phyloP scores from a whole-genome alignment of 768 basidiomycete species.

The Psilocybe sp. region DNA sequence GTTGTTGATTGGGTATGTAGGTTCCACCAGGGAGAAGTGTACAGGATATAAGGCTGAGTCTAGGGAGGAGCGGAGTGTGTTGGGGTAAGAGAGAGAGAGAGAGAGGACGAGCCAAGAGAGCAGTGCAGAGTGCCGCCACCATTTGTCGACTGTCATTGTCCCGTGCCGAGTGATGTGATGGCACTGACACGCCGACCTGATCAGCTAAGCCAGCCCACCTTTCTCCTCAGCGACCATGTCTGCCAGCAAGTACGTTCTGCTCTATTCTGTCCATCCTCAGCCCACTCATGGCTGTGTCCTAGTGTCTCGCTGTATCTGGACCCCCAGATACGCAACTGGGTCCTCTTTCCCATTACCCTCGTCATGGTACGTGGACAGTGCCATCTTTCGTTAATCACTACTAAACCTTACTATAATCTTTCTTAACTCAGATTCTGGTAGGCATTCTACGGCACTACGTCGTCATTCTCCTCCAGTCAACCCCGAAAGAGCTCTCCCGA shows the following conservation, averaged over 20 bases:
- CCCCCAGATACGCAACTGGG: conserved; percentile 93
- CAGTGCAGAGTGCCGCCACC: conserved; percentile 12
- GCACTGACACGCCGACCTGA: too few species aligned
- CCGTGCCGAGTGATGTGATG: not conserved
- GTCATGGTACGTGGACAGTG: conserved; percentile 72
- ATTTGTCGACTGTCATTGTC: conserved; percentile 7
- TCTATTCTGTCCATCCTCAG: not conserved
- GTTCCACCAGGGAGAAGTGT: conserved; percentile 28
- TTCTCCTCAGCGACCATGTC: conserved; percentile 23
- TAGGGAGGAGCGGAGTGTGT: conserved; percentile 6
- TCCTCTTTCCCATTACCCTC: conserved; percentile 93
- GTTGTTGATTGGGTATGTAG: conserved; percentile 6
- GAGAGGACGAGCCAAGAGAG: conserved; percentile 12
- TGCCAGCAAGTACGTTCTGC: conserved; percentile 37
- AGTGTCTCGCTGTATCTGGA: conserved; percentile 73
- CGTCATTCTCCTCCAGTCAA: conserved; percentile 76
- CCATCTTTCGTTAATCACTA: not conserved
- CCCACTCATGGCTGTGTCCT: conserved; percentile 3
- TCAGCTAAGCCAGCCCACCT: not conserved
- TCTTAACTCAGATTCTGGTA: conserved; percentile 68
- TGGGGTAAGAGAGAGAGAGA: conserved; percentile 2
- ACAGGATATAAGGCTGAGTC: not conserved
- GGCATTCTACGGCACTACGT: conserved; percentile 93
- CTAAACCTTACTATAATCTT: not conserved
- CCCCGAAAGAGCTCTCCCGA: conserved; percentile 77